Base-by-base conservation (phyloP, 331 rosid genomes). In the Quercus lobata region DNA sequence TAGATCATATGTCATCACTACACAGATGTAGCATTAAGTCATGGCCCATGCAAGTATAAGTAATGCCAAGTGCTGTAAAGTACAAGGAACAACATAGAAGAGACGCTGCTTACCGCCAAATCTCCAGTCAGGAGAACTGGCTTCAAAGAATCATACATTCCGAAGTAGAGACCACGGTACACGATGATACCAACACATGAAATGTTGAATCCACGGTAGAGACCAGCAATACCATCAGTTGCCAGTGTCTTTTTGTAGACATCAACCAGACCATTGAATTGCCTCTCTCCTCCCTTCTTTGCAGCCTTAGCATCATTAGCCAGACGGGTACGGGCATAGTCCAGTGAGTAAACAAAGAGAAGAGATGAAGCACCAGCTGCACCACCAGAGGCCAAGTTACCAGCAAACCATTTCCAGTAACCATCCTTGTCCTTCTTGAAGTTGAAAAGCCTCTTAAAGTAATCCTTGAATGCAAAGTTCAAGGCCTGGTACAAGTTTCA, bases 361-460 rank as follows among this genome's bases (percentile, higher is more conserved):
- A 90, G 94, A 25, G 96, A 94, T 16, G 97, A 94, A 27, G 97
- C 98, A 76, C 98, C 97, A 74, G 97, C 98, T 22, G 98, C 98
- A 84, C 94, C 97, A 63, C 98, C 96, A 2, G 96, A 94, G 11
- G 82, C 98, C 92, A 94, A 82, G 91, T 94, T 94, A 0, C 98
- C 98, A 16, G 91, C 94, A 87, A 94, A 92, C 96, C 98, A 92
- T 78, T 90, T 94, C 97, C 97, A 89, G 80, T 94, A 94, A 65
- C 98, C 98, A 78, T 94, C 98, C 78, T 44, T 83, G 57, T 92
- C 97, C 86, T 94, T 94, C 92, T 86, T 92, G 87, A 92, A 94
- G 17, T 92, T 94, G 91, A 94, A 94, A 46, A 94, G 91, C 86
- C 97, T 94, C 94, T 94, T 94, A 80, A 94, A 94, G 90, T 94